Evolutionary conservation across 345 rosid genomes (phyloP).

Genomic region (Theobroma cacao): DNA sequence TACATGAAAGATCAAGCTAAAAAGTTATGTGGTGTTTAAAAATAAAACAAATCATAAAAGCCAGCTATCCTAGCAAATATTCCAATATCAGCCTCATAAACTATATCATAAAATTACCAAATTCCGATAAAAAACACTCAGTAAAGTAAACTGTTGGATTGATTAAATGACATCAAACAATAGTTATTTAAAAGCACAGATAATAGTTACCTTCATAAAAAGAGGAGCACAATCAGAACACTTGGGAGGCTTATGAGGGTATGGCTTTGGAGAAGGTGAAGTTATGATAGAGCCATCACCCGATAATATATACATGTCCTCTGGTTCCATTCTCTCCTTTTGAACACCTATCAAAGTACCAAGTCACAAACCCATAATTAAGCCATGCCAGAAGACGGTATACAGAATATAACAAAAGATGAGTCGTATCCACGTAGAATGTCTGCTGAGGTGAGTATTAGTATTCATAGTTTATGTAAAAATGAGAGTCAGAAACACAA

Average conservation of each 20-base stretch:
- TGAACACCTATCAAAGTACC: conserved; percentile 69
- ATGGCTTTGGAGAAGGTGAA: conserved; percentile 78
- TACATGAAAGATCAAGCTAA: background rate
- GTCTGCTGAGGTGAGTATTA: background rate
- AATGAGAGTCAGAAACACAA: background rate
- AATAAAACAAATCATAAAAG: background rate
- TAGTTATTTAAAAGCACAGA: background rate
- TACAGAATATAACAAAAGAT: background rate
- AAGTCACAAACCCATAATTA: conserved; percentile 11
- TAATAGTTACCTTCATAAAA: conserved; percentile 67
- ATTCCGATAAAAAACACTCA: background rate
- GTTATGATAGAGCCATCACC: conserved; percentile 61
- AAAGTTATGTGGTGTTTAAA: background rate
- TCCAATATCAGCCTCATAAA: background rate
- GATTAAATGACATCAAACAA: background rate
- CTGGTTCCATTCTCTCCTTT: conserved; percentile 97
- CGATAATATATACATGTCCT: conserved; percentile 82
- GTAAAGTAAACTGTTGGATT: background rate
- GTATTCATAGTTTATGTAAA: background rate
- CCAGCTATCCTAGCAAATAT: background rate
- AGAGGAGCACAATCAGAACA: conserved; percentile 90
- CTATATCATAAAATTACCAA: background rate
- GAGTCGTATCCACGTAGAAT: background rate
- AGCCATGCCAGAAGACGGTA: background rate
- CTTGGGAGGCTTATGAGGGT: conserved; percentile 85